Conservation (phyloP, 129 eudicot genomes). For the Logfia minima region DNA sequence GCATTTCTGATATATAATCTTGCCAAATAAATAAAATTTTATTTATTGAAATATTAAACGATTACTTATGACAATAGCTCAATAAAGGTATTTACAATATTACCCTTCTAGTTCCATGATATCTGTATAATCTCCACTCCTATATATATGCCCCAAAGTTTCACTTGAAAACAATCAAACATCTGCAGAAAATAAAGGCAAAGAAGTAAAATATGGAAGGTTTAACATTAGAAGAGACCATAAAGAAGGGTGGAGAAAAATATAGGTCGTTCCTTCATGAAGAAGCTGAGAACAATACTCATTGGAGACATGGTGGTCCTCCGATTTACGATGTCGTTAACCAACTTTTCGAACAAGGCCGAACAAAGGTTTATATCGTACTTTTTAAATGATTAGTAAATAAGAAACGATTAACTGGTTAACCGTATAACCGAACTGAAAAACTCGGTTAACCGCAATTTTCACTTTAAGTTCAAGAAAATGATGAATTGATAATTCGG, state of each 20-base stretch:
- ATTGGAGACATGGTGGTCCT: conserved; percentile 86
- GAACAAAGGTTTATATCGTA: conserved; percentile 49
- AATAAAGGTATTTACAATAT: background rate
- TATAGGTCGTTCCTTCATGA: conserved; percentile 71
- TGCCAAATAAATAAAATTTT: too few species aligned
- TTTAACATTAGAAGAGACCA: conserved; percentile 16
- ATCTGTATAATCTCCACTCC: conserved; percentile 23
- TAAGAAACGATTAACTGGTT: too few species aligned
- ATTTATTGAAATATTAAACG: background rate
- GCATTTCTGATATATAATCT: too few species aligned
- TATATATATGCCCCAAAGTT: background rate
- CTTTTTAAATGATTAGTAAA: too few species aligned
- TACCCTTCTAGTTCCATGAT: background rate
- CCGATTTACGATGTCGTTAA: conserved; percentile 66
- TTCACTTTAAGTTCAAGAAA: too few species aligned
- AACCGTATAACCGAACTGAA: too few species aligned
- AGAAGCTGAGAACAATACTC: conserved; percentile 47
- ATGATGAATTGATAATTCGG: too few species aligned
- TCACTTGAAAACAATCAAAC: background rate
- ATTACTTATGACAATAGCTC: background rate
- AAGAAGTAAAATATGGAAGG: conserved; percentile 23
- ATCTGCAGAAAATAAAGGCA: background rate
- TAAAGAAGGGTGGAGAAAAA: conserved; percentile 40
- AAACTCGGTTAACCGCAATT: too few species aligned
- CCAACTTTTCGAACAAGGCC: conserved; percentile 69